These are phyloP conservation scores for Kregervanrija pseudodelftensis DNA, from an alignment of 805 yeast species.

Conservation along the genomic window DNA sequence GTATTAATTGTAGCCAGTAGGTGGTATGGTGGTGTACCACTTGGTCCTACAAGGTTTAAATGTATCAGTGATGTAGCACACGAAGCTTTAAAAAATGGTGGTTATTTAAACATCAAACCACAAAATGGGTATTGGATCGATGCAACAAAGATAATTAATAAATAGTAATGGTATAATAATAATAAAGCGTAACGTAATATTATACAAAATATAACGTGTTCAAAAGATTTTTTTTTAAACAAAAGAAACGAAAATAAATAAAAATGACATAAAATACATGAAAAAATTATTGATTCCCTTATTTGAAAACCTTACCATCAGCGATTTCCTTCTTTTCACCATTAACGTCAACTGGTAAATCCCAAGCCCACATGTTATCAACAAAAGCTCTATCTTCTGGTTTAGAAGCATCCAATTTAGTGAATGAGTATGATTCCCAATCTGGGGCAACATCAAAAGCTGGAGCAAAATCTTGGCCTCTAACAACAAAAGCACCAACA, in stretches of 20 bases:
- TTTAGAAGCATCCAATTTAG: conserved; percentile 73
- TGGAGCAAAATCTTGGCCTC: conserved; percentile 88
- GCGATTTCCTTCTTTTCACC: conserved; percentile 84
- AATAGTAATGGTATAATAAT: background rate
- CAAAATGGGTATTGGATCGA: conserved; percentile 11
- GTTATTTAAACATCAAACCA: conserved; percentile 15
- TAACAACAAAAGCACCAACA: conserved; percentile 86
- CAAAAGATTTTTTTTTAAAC: no score
- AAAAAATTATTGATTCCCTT: conserved; percentile 23
- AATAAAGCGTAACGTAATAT: background rate
- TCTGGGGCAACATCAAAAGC: conserved; percentile 99
- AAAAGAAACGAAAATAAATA: no score
- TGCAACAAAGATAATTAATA: conserved; percentile 1
- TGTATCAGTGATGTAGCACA: conserved; percentile 53
- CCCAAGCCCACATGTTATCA: conserved; percentile 97
- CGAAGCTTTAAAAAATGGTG: conserved; percentile 40
- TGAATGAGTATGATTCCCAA: conserved; percentile 89
- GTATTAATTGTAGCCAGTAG: conserved; percentile 63
- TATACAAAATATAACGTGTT: no score
- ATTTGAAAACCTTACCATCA: conserved; percentile 97
- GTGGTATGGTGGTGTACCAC: conserved; percentile 76
- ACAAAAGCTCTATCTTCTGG: conserved; percentile 74
- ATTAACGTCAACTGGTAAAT: conserved; percentile 75
- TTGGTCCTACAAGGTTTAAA: conserved; percentile 67
- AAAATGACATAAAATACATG: conserved; percentile 1